Conservation (phyloP, 495 filamentous ascomycete genomes). For the Neurospora sp. region DNA sequence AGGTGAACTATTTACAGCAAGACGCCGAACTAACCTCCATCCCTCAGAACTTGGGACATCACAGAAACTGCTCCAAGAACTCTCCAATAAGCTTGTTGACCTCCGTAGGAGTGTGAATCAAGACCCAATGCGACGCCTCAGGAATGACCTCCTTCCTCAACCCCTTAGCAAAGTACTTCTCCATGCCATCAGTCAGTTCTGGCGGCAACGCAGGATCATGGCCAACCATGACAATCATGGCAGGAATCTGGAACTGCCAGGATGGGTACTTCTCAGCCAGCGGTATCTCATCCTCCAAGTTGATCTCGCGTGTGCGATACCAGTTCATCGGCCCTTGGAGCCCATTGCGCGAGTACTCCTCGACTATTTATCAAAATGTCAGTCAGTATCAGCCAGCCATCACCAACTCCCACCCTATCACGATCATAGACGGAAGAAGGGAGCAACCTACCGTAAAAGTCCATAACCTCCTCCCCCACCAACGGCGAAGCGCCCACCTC, state of each 20-base stretch:
- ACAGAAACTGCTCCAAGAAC: not conserved
- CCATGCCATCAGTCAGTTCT: not conserved
- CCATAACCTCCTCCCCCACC: not conserved
- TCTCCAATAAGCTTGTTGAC: not conserved
- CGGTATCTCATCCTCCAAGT: not conserved
- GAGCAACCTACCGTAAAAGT: not conserved
- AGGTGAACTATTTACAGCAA: not conserved
- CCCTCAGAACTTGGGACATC: not conserved
- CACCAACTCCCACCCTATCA: not conserved
- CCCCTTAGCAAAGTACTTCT: not conserved
- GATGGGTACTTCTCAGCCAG: not conserved
- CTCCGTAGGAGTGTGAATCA: not conserved
- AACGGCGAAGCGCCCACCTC: not conserved
- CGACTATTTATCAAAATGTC: not conserved
- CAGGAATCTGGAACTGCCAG: not conserved
- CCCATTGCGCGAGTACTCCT: not conserved
- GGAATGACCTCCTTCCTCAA: not conserved
- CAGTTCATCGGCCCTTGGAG: not conserved
- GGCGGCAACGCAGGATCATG: not conserved
- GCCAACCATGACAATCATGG: not conserved
- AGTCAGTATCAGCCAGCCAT: not conserved
- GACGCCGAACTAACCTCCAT: not conserved
- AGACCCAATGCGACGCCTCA: not conserved
- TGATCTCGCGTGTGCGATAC: not conserved
- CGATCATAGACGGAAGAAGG: not conserved